Conservation (phyloP, 768 basidiomycete species). For the Lactifluus volemus region DNA sequence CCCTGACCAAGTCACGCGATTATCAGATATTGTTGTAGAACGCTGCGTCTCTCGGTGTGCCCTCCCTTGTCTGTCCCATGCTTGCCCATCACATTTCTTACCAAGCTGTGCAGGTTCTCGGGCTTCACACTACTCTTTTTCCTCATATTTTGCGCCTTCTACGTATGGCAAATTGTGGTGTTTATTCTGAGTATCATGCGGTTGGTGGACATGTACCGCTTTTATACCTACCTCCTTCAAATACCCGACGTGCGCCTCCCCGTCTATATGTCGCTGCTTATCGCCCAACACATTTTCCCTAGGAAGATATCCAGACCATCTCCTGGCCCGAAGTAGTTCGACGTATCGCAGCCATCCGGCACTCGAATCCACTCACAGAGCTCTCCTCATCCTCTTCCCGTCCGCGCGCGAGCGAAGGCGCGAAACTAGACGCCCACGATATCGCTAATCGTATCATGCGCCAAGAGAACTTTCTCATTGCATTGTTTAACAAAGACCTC, state of each 20-base stretch:
- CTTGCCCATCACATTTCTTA: background rate
- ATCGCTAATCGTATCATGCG: slow-evolving; percentile 96
- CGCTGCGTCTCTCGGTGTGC: slow-evolving; percentile 79
- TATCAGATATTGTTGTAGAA: slow-evolving; percentile 76
- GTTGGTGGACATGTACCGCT: slow-evolving; percentile 91
- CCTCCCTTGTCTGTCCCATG: background rate
- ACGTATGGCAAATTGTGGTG: slow-evolving; percentile 76
- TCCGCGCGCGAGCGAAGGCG: slow-evolving; percentile 56
- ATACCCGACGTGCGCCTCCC: slow-evolving; percentile 75
- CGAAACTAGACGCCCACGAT: slow-evolving; percentile 95
- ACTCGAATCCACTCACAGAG: slow-evolving; percentile 89
- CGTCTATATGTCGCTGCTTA: slow-evolving; percentile 12
- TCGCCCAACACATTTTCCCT: slow-evolving; percentile 14
- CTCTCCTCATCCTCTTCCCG: slow-evolving; percentile 53
- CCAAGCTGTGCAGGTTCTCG: slow-evolving; percentile 49
- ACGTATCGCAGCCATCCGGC: slow-evolving; percentile 80
- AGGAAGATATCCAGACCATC: slow-evolving; percentile 97
- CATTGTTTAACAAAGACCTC: slow-evolving; percentile 94
- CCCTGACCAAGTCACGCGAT: slow-evolving; percentile 51
- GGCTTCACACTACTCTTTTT: slow-evolving; percentile 81
- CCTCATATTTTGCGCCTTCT: slow-evolving; percentile 78
- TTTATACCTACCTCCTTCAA: slow-evolving; percentile 88
- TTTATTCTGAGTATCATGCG: slow-evolving; percentile 69
- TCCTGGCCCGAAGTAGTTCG: slow-evolving; percentile 94
- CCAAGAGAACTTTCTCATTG: slow-evolving; percentile 97